Percentiles rank a stretch among this genome's conserved stretches.
phyloP scores from a whole-genome alignment of 495 filamentous ascomycete genomes.

The Aspergillus indologenus region DNA sequence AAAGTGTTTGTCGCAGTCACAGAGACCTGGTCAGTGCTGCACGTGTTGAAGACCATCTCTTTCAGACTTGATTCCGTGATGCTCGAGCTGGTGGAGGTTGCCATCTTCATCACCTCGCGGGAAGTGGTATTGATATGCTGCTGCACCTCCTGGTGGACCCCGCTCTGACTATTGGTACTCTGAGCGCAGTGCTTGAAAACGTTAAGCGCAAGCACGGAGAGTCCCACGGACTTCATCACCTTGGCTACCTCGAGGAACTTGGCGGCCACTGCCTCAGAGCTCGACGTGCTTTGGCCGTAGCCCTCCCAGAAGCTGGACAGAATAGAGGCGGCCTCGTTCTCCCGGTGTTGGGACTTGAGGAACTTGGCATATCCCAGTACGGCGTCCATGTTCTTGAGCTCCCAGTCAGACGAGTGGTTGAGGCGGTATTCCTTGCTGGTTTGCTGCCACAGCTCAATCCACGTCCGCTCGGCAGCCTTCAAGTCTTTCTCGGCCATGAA shows the following conservation, averaged over 20 bases:
- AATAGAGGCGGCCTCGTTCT: constrained; percentile 33
- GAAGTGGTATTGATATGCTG: constrained; percentile 23
- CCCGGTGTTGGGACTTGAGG: constrained; percentile 28
- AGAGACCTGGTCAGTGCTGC: constrained; percentile 26
- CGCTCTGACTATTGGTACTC: constrained; percentile 24
- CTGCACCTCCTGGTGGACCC: constrained; percentile 27
- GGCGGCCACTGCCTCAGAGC: constrained; percentile 23
- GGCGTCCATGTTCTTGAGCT: constrained; percentile 30
- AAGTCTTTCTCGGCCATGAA: constrained; percentile 23
- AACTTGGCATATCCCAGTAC: constrained; percentile 33
- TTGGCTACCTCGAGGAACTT: constrained; percentile 34
- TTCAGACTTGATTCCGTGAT: constrained; percentile 30
- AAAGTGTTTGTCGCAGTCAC: constrained; percentile 29
- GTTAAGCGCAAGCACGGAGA: constrained; percentile 29
- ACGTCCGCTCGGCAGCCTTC: constrained; percentile 28
- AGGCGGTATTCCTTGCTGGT: constrained; percentile 30
- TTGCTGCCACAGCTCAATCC: constrained; percentile 38
- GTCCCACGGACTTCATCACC: constrained; percentile 33
- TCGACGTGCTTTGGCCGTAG: constrained; percentile 26
- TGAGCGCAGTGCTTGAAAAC: constrained; percentile 35
- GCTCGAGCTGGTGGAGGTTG: constrained; percentile 16
- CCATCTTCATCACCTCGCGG: constrained; percentile 25
- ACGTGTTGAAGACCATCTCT: constrained; percentile 32
- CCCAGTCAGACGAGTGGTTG: constrained; percentile 30
- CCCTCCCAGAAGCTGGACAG: constrained; percentile 38